Evolutionary conservation across 371 early-diverging fungal genomes (phyloP).

Genomic region (Syncephalastrum sp.): DNA sequence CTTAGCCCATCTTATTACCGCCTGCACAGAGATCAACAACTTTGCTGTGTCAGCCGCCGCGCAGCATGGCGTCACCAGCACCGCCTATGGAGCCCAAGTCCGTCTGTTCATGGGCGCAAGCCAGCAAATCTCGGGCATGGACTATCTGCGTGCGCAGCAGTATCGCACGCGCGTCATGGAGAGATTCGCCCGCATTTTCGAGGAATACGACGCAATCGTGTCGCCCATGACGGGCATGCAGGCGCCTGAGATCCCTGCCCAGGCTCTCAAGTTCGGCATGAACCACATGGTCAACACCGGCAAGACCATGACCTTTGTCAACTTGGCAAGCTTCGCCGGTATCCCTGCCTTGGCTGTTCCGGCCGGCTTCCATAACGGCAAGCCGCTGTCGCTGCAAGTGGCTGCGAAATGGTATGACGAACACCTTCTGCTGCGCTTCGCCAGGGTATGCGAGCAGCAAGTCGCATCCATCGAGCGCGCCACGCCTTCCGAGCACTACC

Average conservation of each 20-base stretch:
- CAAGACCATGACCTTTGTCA: conserved; percentile 58
- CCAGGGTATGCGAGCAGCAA: conserved; percentile 47
- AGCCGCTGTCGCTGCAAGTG: conserved; percentile 73
- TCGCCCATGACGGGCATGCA: conserved; percentile 62
- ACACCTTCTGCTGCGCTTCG: conserved; percentile 57
- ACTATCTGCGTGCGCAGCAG: conserved; percentile 59
- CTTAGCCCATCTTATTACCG: conserved; percentile 65
- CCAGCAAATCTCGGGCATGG: conserved; percentile 23
- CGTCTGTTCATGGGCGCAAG: conserved; percentile 30
- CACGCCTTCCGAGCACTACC: conserved; percentile 13
- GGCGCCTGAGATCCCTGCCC: conserved; percentile 55
- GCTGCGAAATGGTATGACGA: conserved; percentile 75
- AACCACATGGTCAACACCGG: conserved; percentile 47
- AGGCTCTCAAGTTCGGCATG: conserved; percentile 51
- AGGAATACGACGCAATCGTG: conserved; percentile 46
- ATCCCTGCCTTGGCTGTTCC: conserved; percentile 69
- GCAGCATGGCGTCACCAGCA: conserved; percentile 6
- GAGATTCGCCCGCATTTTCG: conserved; percentile 49
- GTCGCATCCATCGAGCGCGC: conserved; percentile 29
- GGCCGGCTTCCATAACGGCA: conserved; percentile 55
- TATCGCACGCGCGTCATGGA: conserved; percentile 60
- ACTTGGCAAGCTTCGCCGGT: conserved; percentile 69
- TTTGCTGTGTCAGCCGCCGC: conserved; percentile 33
- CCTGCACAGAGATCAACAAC: conserved; percentile 60
- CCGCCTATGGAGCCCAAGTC: conserved; percentile 11